phyloP scores from a whole-genome alignment of 2,329 filamentous ascomycete genomes.

The Fusarium tuaranense region DNA sequence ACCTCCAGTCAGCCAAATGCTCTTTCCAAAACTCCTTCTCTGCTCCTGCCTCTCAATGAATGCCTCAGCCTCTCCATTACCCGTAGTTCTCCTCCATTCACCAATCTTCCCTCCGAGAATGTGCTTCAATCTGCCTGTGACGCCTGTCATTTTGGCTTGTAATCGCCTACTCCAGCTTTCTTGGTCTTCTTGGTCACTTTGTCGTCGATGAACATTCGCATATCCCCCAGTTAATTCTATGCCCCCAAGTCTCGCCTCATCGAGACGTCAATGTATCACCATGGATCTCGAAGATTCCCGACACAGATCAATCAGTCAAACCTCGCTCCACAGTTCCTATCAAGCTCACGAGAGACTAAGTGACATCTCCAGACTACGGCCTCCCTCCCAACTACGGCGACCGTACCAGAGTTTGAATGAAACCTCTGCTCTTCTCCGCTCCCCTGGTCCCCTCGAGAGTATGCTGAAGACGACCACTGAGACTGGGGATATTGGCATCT shows the following conservation, averaged over 20 bases:
- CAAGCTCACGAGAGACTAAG: constrained; percentile 40
- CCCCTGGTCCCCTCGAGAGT: constrained; percentile 68
- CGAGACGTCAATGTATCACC: constrained; percentile 14
- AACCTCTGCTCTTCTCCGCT: constrained; percentile 57
- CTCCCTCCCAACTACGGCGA: constrained; percentile 47
- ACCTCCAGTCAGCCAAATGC: background rate
- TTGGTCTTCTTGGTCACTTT: constrained; percentile 39
- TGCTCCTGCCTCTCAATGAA: background rate
- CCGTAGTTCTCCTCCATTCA: background rate
- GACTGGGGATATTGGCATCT: constrained; percentile 73
- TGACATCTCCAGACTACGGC: constrained; percentile 31
- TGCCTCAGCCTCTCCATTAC: background rate
- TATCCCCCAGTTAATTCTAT: constrained; percentile 35
- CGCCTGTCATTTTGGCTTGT: constrained; percentile 36
- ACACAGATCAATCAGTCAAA: constrained; percentile 55
- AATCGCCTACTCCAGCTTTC: constrained; percentile 31
- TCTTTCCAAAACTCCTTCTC: background rate
- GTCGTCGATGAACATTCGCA: constrained; percentile 33
- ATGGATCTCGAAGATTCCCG: constrained; percentile 48
- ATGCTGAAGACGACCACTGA: constrained; percentile 76
- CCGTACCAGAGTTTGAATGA: constrained; percentile 59
- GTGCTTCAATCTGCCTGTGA: constrained; percentile 27
- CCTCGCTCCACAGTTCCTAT: constrained; percentile 52
- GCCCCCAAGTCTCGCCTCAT: constrained; percentile 12
- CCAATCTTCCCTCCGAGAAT: constrained; percentile 28